Base-by-base conservation (phyloP, 108 stramenopile genomes). In the Cyclostephanos tholiformis region DNA sequence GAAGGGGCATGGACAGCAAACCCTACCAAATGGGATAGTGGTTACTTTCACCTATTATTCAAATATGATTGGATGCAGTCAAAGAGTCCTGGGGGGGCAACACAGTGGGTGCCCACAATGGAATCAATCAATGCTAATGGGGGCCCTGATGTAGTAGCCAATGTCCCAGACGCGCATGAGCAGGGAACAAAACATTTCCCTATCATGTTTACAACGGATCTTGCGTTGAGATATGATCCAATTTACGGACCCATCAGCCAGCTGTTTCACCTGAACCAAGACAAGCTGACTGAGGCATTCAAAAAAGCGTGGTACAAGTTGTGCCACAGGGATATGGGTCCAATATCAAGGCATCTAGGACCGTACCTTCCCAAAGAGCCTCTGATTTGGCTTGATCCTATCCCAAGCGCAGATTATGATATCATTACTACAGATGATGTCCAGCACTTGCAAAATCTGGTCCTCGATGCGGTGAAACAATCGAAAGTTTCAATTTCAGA, bases 231-330 rank as follows among this genome's bases (percentile, higher is more conserved):
- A 48, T 75, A 80, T 25, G 90, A 91, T 79, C 90, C 88, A 41
- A 72, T 67, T 1, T 91, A 91, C 72, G 79, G 65, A n/a, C 76
- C 73, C 14, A 87, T 91, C 39, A 82, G 83, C 6, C 57, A 84
- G 41, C 64, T 68, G 0, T 91, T 89, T 61, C 76, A 86, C 48
- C 44, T 65, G 36, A 79, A 89, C 66, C 88, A 84, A 14, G 71
- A 82, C 8, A 75, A 71, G 27, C 81, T 91, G 53, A 72, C 74
- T 16, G 66, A 72, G 27, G 85, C 85, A 13, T 91, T 91, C 74
- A 84, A 86, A 50, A 86, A 85, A 64, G 90, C 90, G 29, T 91
- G 90, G 90, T 91, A 86, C 72, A 91, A 91, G 60, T 70, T 91
- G 8, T 86, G 80, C 13, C 90, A 91, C 74, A 75, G 87, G 48